Percentiles rank a stretch among this genome's conserved stretches.
Evolutionary conservation across 257 asterid genomes (phyloP).

Genomic region (Cinchona pubescens): DNA sequence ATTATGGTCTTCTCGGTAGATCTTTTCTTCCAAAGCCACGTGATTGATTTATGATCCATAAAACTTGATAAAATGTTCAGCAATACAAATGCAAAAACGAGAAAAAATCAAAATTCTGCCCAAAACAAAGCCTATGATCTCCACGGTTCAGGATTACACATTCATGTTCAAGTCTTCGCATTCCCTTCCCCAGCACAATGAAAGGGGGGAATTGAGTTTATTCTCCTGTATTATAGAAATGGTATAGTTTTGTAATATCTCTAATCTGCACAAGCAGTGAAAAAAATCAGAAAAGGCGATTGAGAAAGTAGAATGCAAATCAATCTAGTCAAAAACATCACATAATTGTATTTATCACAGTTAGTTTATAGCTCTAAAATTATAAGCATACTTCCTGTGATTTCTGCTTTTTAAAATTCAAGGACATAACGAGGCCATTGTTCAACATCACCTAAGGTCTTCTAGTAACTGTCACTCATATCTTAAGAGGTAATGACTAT

Average conservation of each 20-base stretch:
- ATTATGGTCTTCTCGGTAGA: conserved; percentile 59
- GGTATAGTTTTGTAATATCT: not conserved
- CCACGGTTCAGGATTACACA: not conserved
- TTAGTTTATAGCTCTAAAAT: not conserved
- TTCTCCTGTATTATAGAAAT: not conserved
- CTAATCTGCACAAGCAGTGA: conserved; percentile 10
- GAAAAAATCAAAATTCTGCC: not conserved
- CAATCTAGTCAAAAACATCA: not conserved
- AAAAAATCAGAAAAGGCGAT: not conserved
- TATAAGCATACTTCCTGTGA: not conserved
- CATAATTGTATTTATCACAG: not conserved
- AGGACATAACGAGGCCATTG: not conserved
- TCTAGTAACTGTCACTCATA: not conserved
- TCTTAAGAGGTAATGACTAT: not conserved
- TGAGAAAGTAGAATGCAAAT: not conserved
- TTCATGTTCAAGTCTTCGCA: not conserved
- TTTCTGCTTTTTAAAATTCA: not conserved
- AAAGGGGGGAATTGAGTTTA: not conserved
- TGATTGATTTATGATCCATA: conserved; percentile 78
- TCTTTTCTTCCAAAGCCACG: conserved; percentile 90
- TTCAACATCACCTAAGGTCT: not conserved
- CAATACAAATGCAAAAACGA: not conserved
- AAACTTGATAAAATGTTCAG: conserved; percentile 1
- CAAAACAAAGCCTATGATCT: not conserved
- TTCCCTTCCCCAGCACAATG: not conserved